These are phyloP conservation scores for Malus hybrid DNA, from an alignment of 331 rosid genomes.

Conservation along the genomic window DNA sequence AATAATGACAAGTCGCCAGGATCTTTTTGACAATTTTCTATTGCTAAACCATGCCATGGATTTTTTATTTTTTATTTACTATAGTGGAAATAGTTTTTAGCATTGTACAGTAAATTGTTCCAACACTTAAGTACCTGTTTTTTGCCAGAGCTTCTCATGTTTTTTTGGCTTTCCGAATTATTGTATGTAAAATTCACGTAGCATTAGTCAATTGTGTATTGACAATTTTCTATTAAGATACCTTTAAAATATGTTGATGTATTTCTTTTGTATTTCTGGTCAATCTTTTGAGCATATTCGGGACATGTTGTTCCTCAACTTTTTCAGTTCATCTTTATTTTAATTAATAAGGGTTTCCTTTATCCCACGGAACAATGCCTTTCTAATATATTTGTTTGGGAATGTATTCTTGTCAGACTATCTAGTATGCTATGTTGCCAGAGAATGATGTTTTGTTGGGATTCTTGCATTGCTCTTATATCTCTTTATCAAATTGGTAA, in stretches of 20 bases:
- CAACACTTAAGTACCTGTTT: not conserved
- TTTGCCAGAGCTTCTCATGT: not conserved
- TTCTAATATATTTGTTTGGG: not conserved
- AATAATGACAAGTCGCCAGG: no score
- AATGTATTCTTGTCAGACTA: not conserved
- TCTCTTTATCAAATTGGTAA: slow-evolving; percentile 2
- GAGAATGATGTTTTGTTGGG: not conserved
- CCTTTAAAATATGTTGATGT: not conserved
- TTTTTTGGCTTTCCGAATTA: not conserved
- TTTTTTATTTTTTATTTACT: not conserved
- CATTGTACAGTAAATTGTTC: not conserved
- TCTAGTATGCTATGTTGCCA: not conserved
- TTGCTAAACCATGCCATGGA: not conserved
- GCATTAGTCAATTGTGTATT: not conserved
- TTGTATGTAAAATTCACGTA: not conserved
- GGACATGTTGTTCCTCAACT: not conserved
- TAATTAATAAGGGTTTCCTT: not conserved
- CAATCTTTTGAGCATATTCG: no score
- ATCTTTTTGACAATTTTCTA: not conserved
- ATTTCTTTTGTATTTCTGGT: not conserved
- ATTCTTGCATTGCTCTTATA: slow-evolving; percentile 1
- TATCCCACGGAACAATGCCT: not conserved
- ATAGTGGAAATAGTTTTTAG: not conserved
- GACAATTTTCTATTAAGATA: not conserved
- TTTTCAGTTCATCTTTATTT: not conserved